Base-by-base conservation (phyloP, 2,329 filamentous ascomycete species). In the Colletotrichum echinochloae region DNA sequence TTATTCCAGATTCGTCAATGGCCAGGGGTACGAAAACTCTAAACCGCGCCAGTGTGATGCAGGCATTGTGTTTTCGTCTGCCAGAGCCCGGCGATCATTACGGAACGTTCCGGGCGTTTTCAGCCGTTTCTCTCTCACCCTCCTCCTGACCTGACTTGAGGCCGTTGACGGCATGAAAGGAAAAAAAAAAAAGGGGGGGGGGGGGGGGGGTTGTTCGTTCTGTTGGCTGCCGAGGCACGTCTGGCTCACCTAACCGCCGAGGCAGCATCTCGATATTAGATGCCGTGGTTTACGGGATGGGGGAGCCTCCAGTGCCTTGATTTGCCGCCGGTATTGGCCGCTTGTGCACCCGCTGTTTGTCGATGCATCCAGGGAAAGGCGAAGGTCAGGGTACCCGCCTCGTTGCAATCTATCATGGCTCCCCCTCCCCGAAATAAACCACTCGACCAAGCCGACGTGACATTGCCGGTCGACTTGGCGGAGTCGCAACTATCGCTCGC, bases 261-360 rank as follows among this genome's bases (percentile, higher is more conserved):
- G 41, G 48, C 67, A 62, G 64, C 51, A 66, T 70, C 63, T 59
- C 56, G 67, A 62, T 35, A 62, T 66, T 51, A 57, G 51, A 41
- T 66, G 55, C 57, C 56, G 44, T 70, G 49, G 39, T 46, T 37
- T n/a, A n/a, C n/a, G n/a, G n/a, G n/a, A 12, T 44, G 18, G 41
- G 66, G 56, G 56, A 52, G 49, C 20, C 37, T 37, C 56, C 41
- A 61, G 61, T 70, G 56, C 20, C 44, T 52, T 62, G 49, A 66
- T 66, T 62, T 56, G 67, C 26, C 51, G 26, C 37, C n/a, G 23
- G 23, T 41, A 23, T 52, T 9, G 16, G 20, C 20, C 30, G 26
- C 51, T 49, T 35, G 18, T 23, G 28, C 48, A 39, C 48, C 48
- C 57, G 61, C 37, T 35, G 48, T 33, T 55, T 70, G 55, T 70